Conservation (phyloP, 805 yeast species). For the Ogataea ganodermae region DNA sequence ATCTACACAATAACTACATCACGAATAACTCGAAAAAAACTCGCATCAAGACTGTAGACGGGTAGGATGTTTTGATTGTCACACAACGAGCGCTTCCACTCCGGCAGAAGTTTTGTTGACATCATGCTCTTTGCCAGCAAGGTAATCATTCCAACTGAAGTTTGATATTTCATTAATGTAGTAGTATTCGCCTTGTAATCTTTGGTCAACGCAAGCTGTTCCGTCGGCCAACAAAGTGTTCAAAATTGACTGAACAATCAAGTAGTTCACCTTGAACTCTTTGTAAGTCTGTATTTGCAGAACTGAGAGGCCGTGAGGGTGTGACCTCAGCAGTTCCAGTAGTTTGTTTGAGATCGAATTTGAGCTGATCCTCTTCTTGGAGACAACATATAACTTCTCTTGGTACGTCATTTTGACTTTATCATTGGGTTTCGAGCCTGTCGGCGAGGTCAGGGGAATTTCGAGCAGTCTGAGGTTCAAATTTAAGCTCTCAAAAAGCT, state of each 20-base stretch:
- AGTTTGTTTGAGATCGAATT: slow-evolving; percentile 29
- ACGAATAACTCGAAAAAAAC: neutral
- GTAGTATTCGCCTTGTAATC: slow-evolving; percentile 32
- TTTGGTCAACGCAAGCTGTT: slow-evolving; percentile 30
- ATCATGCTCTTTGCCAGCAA: slow-evolving; percentile 2
- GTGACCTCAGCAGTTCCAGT: slow-evolving; percentile 15
- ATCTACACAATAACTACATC: slow-evolving; percentile 3
- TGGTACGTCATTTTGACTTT: slow-evolving; percentile 30
- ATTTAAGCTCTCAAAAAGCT: slow-evolving; percentile 51
- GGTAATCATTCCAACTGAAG: slow-evolving; percentile 23
- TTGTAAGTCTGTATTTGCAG: slow-evolving; percentile 30
- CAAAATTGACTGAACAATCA: slow-evolving; percentile 33
- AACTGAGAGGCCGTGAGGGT: slow-evolving; percentile 29
- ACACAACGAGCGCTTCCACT: no score
- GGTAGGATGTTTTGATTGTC: no score
- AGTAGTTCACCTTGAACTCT: slow-evolving; percentile 31
- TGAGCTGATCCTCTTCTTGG: slow-evolving; percentile 26
- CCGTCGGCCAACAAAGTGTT: slow-evolving; percentile 28
- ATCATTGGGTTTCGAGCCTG: neutral
- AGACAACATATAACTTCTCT: slow-evolving; percentile 27
- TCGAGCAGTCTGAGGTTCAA: slow-evolving; percentile 32
- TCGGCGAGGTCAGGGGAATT: slow-evolving; percentile 50
- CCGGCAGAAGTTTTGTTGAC: no score
- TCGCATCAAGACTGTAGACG: no score
- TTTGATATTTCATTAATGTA: slow-evolving; percentile 32